These are phyloP conservation scores for Entamoeba invadens DNA, from an alignment of 208 protist species.

Conservation along the genomic window DNA sequence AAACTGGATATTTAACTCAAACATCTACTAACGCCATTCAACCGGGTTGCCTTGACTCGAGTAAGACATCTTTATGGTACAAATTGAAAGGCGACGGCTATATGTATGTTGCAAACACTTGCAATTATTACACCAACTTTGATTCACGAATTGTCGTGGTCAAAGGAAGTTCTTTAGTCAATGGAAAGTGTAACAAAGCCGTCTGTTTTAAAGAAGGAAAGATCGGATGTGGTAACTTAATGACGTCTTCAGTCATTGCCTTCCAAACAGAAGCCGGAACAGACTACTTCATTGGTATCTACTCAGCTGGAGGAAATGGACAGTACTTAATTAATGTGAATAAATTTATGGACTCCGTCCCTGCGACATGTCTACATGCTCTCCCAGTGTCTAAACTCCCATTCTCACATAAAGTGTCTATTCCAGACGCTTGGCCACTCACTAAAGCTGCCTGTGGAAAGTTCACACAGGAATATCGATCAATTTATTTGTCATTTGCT, in stretches of 20 bases:
- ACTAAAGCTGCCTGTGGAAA: background rate
- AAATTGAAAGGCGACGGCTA: background rate
- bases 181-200: background rate
- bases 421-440: background rate
- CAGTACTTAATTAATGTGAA: background rate
- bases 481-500: background rate
- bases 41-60: background rate
- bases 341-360: background rate
- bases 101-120: background rate
- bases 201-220: background rate
- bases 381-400: background rate
- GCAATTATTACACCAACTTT: background rate
- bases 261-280: background rate
- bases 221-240: background rate
- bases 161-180: background rate
- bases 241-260: background rate
- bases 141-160: background rate
- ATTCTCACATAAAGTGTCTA: background rate
- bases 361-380: background rate
- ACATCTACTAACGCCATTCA: background rate
- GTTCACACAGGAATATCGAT: background rate
- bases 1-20: background rate
- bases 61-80: background rate
- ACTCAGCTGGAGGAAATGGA: background rate
- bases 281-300: background rate